Conservation (phyloP, 805 yeast genomes). For the Candida boleticola region DNA sequence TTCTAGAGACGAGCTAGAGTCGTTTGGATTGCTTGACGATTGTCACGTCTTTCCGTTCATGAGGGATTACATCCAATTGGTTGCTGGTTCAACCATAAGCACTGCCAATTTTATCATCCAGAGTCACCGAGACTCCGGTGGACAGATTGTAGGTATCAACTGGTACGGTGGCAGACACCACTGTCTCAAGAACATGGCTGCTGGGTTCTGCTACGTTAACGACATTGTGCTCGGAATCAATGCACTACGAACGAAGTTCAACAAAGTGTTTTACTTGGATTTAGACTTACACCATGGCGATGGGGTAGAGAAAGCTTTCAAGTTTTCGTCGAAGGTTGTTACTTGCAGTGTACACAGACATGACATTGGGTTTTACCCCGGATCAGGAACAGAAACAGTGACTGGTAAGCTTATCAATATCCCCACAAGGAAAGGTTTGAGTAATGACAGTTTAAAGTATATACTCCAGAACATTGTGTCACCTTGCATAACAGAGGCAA, state of each 20-base stretch:
- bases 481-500: conserved; percentile 36
- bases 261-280: conserved; percentile 59
- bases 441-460: conserved; percentile 40
- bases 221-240: conserved; percentile 62
- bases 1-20: conserved; percentile 15
- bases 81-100: conserved; percentile 58
- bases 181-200: conserved; percentile 49
- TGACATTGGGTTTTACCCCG: conserved; percentile 73
- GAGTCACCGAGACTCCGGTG: neutral
- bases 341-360: conserved; percentile 64
- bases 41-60: conserved; percentile 62
- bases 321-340: conserved; percentile 50
- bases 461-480: conserved; percentile 41
- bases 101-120: conserved; percentile 39
- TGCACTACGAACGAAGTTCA: conserved; percentile 44
- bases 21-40: conserved; percentile 56
- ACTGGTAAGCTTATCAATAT: conserved; percentile 44
- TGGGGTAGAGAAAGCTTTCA: conserved; percentile 70
- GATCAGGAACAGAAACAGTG: conserved; percentile 52
- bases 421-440: conserved; percentile 57
- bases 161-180: conserved; percentile 87
- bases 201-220: conserved; percentile 74
- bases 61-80: conserved; percentile 44
- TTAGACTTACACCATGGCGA: conserved; percentile 80
- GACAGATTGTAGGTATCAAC: conserved; percentile 48